These are phyloP conservation scores for Microstegium vimineum DNA, from an alignment of 176 grass and related monocot species.

Conservation along the genomic window DNA sequence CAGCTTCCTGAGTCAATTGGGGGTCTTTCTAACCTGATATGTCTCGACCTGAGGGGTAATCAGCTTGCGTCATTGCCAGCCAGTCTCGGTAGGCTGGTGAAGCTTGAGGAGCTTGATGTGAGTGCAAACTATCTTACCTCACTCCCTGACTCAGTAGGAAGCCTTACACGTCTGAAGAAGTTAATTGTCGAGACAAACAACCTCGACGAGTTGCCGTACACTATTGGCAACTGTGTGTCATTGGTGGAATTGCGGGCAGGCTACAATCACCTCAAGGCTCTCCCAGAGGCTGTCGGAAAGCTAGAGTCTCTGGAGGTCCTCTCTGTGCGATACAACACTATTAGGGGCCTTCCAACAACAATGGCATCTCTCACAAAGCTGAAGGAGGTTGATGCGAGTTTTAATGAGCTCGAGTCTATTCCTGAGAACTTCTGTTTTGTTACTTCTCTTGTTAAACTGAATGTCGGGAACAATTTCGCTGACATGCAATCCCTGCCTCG, in stretches of 20 bases:
- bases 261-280: conserved; percentile 85
- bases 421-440: conserved; percentile 92
- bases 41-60: conserved; percentile 73
- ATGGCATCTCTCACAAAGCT: conserved; percentile 90
- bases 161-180: conserved; percentile 69
- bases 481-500: conserved; percentile 80
- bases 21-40: conserved; percentile 68
- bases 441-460: conserved; percentile 90
- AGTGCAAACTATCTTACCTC: conserved; percentile 59
- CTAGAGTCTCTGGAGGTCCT: conserved; percentile 81
- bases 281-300: conserved; percentile 95
- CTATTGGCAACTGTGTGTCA: conserved; percentile 76
- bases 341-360: conserved; percentile 91
- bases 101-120: conserved; percentile 92
- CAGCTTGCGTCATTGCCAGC: conserved; percentile 66
- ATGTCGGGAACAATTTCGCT: conserved; percentile 88
- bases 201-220: conserved; percentile 91
- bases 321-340: conserved; percentile 85
- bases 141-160: conserved; percentile 81
- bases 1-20: conserved; percentile 70
- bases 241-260: conserved; percentile 70
- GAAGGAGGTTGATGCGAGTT: conserved; percentile 90
- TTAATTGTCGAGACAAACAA: conserved; percentile 73
- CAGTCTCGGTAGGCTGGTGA: conserved; percentile 58
- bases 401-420: conserved; percentile 90